Evolutionary conservation across 495 filamentous ascomycete genomes (phyloP).

Genomic region (Tuber indicum): DNA sequence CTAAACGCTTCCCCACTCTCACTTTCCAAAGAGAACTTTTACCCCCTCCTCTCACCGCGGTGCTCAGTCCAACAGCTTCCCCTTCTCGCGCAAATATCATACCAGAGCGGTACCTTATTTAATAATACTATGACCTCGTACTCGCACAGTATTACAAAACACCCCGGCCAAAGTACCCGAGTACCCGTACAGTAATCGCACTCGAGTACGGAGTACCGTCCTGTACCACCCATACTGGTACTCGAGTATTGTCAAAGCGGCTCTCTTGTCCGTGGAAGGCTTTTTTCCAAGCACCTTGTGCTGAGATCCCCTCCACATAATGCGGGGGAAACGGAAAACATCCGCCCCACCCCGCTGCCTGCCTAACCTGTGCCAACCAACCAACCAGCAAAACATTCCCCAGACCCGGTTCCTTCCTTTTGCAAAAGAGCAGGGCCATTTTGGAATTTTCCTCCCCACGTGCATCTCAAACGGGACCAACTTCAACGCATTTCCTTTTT

Average conservation of each 20-base stretch:
- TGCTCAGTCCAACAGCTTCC: background rate
- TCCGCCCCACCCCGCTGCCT: background rate
- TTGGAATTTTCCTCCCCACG: background rate
- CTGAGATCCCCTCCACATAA: background rate
- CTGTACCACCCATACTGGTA: no score
- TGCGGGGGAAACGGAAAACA: conserved; percentile 3
- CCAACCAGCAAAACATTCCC: background rate
- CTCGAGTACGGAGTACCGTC: no score
- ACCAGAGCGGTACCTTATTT: background rate
- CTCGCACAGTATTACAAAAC: background rate
- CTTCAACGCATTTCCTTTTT: background rate
- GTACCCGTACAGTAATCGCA: no score
- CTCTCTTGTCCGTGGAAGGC: background rate
- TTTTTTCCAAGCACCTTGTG: background rate
- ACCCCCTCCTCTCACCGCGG: background rate
- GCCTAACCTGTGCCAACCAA: background rate
- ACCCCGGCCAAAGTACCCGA: background rate
- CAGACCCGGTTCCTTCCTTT: background rate
- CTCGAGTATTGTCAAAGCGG: background rate
- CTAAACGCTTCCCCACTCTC: background rate
- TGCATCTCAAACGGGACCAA: background rate
- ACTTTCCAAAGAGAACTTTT: background rate
- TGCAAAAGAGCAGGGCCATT: background rate
- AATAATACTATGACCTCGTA: background rate
- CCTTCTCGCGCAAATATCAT: background rate